phyloP scores from a whole-genome alignment of 805 yeast genomes.

The Millerozyma acaciae region DNA sequence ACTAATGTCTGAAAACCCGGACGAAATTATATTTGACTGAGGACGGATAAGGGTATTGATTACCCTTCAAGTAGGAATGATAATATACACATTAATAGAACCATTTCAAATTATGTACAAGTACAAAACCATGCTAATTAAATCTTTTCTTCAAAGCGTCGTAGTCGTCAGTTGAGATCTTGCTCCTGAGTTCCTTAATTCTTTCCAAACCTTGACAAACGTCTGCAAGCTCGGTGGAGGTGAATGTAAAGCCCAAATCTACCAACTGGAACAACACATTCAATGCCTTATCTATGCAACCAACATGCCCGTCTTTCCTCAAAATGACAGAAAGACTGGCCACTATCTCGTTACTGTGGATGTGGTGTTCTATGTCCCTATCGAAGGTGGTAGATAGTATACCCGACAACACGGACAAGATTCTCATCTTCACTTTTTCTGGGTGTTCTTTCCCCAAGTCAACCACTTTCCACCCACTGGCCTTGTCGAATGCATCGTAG shows the following conservation, averaged over 20 bases:
- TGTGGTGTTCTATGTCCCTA: slow-evolving; percentile 33
- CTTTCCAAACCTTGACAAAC: slow-evolving; percentile 34
- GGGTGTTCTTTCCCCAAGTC: slow-evolving; percentile 20
- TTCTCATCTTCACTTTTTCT: slow-evolving; percentile 48
- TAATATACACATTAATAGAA: too few species aligned
- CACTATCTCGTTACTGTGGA: slow-evolving; percentile 35
- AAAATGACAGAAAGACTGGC: slow-evolving; percentile 30
- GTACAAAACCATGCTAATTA: neutral
- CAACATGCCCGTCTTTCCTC: slow-evolving; percentile 36
- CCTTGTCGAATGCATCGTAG: slow-evolving; percentile 49
- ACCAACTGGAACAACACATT: slow-evolving; percentile 47
- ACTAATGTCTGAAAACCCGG: slow-evolving; percentile 49
- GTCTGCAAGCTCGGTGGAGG: slow-evolving; percentile 35
- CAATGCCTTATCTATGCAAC: slow-evolving; percentile 55
- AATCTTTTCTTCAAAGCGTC: slow-evolving; percentile 29
- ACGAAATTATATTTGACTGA: slow-evolving; percentile 26
- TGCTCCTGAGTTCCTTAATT: slow-evolving; percentile 43
- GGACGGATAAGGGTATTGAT: neutral
- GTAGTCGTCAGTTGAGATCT: slow-evolving; percentile 53
- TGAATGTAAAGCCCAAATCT: slow-evolving; percentile 41
- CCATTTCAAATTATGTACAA: too few species aligned
- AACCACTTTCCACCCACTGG: slow-evolving; percentile 61
- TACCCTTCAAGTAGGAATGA: too few species aligned
- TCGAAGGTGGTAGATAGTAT: slow-evolving; percentile 51
- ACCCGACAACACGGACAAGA: slow-evolving; percentile 57